phyloP scores from a whole-genome alignment of 2,329 filamentous ascomycete species.

The Chalaropsis ovoidea region DNA sequence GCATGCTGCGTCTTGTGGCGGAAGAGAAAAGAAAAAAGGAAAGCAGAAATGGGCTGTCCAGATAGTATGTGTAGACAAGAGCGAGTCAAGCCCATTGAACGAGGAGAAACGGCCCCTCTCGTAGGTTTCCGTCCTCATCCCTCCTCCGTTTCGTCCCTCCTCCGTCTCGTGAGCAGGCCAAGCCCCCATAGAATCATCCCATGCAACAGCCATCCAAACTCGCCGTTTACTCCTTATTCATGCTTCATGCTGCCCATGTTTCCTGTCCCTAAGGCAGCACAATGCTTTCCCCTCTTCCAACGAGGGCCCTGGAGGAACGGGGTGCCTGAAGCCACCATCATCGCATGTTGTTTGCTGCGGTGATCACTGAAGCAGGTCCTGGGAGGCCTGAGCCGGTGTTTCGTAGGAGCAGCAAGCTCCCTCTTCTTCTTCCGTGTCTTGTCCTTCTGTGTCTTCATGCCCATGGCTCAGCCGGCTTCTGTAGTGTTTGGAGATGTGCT shows the following conservation, averaged over 20 bases:
- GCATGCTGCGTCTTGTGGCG: not conserved
- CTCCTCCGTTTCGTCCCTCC: not conserved
- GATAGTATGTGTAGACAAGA: not conserved
- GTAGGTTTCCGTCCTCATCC: not conserved
- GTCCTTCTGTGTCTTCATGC: not conserved
- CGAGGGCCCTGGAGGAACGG: not conserved
- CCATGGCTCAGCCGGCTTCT: not conserved
- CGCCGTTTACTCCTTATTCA: not conserved
- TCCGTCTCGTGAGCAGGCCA: not conserved
- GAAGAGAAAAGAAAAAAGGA: constrained; percentile 2
- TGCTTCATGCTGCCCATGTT: not conserved
- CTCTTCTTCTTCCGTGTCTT: not conserved
- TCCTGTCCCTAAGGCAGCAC: not conserved
- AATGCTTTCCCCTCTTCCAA: not conserved
- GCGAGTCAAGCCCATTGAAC: not conserved
- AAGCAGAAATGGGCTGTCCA: constrained; percentile 2
- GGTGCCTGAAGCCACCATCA: not conserved
- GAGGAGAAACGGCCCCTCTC: not conserved
- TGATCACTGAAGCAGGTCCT: not conserved
- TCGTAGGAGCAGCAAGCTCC: not conserved
- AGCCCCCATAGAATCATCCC: not conserved
- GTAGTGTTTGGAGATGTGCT: constrained; percentile 4
- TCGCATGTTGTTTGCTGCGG: constrained; percentile 2
- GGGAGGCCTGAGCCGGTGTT: not conserved
- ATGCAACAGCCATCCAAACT: constrained; percentile 10